Evolutionary conservation across 1,284 basidiomycete species (phyloP), one percentile per base, ranked within the genome.

Genomic region (Golubevia pallescens): DNA sequence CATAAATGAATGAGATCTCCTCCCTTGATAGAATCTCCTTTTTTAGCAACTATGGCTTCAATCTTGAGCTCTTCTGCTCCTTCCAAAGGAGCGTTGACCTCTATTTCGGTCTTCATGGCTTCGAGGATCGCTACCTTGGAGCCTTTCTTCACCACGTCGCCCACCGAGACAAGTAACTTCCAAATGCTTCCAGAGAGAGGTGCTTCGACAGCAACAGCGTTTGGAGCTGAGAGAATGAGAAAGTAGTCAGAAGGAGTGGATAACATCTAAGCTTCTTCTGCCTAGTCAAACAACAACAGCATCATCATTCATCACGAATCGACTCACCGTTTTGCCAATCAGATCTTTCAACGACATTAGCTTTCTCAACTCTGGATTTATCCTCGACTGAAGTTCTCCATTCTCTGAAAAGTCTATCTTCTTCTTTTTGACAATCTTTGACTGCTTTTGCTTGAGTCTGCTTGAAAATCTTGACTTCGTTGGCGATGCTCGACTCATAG

Each of bases 31-130:
- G 34, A 38, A 10, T 10, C 10, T 38, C 34, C 34, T 4, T 4
- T 4, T 10, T 38, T 10, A 4, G 34, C 34, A 4, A 38, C 5
- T 4, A 38, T 38, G 34, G 34, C 34, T 38, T 38, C 10, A 10
- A 38, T 38, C 10, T 10, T 38, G 34, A 38, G 10, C 34, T 38
- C 34, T 38, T 38, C 34, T 38, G 5, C 34, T 5, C 34, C 34
- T 10, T 38, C 34, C 34, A 10, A 38, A 38, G 34, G 34, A 38
- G 34, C 34, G 34, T 5, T 4, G 34, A 38, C 34, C 3, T 38
- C 34, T 4, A 73, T 67, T 65, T 77, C 75, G 67, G 70, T 77
- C 63, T 77, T 77, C 75, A 77, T 77, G 19, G 75, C 75, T 38
- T 77, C 73, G 19, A 75, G 51, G 14, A 75, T 57, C 3, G 61